These are phyloP conservation scores for Penicillium sp. DNA, from an alignment of 2,329 filamentous ascomycete genomes.

Conservation along the genomic window DNA sequence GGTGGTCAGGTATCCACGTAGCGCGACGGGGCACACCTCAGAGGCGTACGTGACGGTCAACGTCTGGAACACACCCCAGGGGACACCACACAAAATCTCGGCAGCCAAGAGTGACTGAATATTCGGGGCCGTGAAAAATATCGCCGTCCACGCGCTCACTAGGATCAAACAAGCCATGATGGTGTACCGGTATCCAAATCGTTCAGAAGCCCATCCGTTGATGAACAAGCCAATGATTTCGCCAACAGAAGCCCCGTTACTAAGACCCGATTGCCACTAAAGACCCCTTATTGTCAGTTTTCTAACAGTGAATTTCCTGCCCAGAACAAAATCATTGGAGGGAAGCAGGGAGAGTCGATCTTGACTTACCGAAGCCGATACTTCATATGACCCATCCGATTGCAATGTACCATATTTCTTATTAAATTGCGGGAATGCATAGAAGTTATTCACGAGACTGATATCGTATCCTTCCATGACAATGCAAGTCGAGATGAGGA, in stretches of 20 bases:
- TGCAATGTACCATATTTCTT: slow-evolving; percentile 40
- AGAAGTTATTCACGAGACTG: slow-evolving; percentile 79
- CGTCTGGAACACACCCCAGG: slow-evolving; percentile 55
- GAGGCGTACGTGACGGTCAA: slow-evolving; percentile 49
- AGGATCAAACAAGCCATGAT: slow-evolving; percentile 49
- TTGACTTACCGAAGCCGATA: slow-evolving; percentile 39
- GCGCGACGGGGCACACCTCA: slow-evolving; percentile 48
- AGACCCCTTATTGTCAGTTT: slow-evolving; percentile 17
- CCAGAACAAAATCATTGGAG: neutral
- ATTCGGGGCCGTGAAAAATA: slow-evolving; percentile 53
- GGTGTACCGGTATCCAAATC: slow-evolving; percentile 54
- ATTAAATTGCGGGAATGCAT: slow-evolving; percentile 47
- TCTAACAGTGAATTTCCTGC: neutral
- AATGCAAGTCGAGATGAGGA: slow-evolving; percentile 87
- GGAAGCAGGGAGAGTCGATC: neutral
- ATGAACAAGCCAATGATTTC: slow-evolving; percentile 54
- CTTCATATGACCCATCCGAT: slow-evolving; percentile 38
- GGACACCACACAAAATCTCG: slow-evolving; percentile 53
- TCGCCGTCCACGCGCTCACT: slow-evolving; percentile 49
- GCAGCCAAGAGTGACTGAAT: slow-evolving; percentile 50
- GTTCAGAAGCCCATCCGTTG: slow-evolving; percentile 53
- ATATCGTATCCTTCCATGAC: slow-evolving; percentile 91
- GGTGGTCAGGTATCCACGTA: slow-evolving; percentile 48
- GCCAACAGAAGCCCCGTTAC: slow-evolving; percentile 45
- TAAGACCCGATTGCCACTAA: slow-evolving; percentile 48